phyloP scores from a whole-genome alignment of 2,329 filamentous ascomycete genomes.

The Penicillium digitatum region DNA sequence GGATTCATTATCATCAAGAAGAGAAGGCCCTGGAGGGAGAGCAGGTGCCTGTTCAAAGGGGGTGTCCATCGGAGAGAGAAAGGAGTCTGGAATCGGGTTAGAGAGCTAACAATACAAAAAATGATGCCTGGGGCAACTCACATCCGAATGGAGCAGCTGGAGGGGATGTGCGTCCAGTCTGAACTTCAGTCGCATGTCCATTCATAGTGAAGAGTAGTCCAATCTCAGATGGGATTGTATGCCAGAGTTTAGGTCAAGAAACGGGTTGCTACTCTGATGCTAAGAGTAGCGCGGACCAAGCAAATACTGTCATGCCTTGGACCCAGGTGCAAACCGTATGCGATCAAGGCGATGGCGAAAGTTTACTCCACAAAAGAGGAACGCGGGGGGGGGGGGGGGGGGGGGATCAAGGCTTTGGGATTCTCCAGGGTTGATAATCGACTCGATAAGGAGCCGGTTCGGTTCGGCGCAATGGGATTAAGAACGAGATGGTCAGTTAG shows the following conservation, averaged over 20 bases:
- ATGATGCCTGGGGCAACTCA: slow-evolving; percentile 42
- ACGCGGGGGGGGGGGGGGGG: slow-evolving; percentile 7
- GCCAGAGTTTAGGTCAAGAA: slow-evolving; percentile 5
- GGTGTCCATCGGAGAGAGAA: slow-evolving; percentile 35
- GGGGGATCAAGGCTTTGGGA: slow-evolving; percentile 8
- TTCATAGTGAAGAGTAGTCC: slow-evolving; percentile 28
- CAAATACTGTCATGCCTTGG: slow-evolving; percentile 30
- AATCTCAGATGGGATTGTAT: not conserved
- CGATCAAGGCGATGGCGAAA: not conserved
- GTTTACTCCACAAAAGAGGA: slow-evolving; percentile 7
- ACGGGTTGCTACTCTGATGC: slow-evolving; percentile 21
- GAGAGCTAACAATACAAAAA: not conserved
- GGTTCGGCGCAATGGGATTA: slow-evolving; percentile 4
- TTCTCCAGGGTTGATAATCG: slow-evolving; percentile 7
- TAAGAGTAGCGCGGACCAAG: slow-evolving; percentile 22
- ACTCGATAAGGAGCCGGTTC: slow-evolving; percentile 2
- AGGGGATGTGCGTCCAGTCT: slow-evolving; percentile 48
- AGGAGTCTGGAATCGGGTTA: slow-evolving; percentile 27
- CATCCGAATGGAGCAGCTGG: slow-evolving; percentile 63
- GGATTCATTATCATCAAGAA: slow-evolving; percentile 58
- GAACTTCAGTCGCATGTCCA: slow-evolving; percentile 30
- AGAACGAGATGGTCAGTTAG: not conserved
- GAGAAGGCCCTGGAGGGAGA: slow-evolving; percentile 60
- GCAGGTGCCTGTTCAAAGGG: slow-evolving; percentile 53
- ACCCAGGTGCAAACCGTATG: not conserved